Conservation (phyloP, 495 filamentous ascomycete species). For the Daldinia childiae region DNA sequence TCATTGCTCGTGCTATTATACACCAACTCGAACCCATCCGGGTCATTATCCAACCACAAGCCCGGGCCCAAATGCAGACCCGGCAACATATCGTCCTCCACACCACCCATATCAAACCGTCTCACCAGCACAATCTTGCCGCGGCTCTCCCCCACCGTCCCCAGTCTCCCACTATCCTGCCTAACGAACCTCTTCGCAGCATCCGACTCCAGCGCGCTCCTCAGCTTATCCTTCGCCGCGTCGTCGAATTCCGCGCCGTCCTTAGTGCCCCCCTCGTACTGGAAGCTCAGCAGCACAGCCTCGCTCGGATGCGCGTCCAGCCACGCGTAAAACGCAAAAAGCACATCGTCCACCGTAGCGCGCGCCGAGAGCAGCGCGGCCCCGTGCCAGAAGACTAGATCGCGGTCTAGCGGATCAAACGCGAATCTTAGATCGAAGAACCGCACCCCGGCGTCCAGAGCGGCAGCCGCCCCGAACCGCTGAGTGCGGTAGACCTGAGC, state of each 20-base stretch:
- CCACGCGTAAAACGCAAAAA: neutral
- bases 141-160: neutral
- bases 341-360: neutral
- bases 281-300: neutral
- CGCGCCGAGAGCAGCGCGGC: neutral
- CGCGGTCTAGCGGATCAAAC: neutral
- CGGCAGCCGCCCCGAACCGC: neutral
- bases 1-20: neutral
- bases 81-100: neutral
- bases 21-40: neutral
- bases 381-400: neutral
- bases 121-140: neutral
- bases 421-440: neutral
- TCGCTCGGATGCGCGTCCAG: neutral
- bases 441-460: neutral
- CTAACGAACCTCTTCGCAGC: neutral
- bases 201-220: neutral
- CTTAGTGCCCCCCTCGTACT: neutral
- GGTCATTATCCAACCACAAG: neutral
- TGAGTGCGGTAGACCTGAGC: neutral
- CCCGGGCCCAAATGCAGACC: neutral
- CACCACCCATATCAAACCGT: neutral
- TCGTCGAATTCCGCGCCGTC: neutral
- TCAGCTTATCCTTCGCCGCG: neutral
- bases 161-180: neutral